Percentiles rank a stretch among this genome's conserved stretches.
Evolutionary conservation across 192 early-diverging fungal species (phyloP).

Genomic region (Coemansia javaensis): DNA sequence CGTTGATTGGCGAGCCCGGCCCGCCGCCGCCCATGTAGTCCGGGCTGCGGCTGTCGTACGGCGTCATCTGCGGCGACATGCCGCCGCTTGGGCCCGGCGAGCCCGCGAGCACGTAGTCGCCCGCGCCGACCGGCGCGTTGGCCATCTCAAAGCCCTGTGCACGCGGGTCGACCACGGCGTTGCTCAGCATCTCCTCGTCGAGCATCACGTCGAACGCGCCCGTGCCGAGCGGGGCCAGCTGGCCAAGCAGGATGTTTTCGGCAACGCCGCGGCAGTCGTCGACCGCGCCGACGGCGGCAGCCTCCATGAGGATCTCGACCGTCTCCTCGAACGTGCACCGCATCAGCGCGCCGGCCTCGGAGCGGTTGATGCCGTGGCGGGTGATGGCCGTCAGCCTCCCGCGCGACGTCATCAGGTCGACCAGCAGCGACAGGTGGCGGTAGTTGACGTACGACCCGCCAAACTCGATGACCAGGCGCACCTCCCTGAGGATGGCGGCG

Average conservation of each 20-base stretch:
- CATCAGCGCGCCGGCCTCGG: conserved; percentile 90
- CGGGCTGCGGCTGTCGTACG: conserved; percentile 71
- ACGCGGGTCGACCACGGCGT: conserved; percentile 57
- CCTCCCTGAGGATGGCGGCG: conserved; percentile 79
- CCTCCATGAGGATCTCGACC: conserved; percentile 96
- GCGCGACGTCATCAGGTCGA: conserved; percentile 93
- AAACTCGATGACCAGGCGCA: conserved; percentile 89
- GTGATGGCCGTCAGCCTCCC: conserved; percentile 95
- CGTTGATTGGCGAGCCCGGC: conserved; percentile 67
- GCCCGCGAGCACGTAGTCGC: conserved; percentile 52
- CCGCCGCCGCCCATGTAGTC: conserved; percentile 55
- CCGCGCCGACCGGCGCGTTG: conserved; percentile 47
- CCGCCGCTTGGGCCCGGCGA: conserved; percentile 55
- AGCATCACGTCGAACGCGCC: conserved; percentile 91
- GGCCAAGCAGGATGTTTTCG: conserved; percentile 96
- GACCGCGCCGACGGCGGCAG: conserved; percentile 81
- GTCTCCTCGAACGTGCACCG: conserved; percentile 98
- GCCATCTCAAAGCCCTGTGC: conserved; percentile 53
- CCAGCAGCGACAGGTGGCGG: conserved; percentile 90
- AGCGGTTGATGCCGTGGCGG: conserved; percentile 95
- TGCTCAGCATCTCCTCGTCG: conserved; percentile 85
- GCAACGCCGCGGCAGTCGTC: conserved; percentile 96
- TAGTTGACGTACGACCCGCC: conserved; percentile 98
- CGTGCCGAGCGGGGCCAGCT: conserved; percentile 93
- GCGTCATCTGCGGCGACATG: conserved; percentile 74